These are phyloP conservation scores for Parsonsia alboflavescens DNA, from an alignment of 257 asterid genomes.

Conservation along the genomic window DNA sequence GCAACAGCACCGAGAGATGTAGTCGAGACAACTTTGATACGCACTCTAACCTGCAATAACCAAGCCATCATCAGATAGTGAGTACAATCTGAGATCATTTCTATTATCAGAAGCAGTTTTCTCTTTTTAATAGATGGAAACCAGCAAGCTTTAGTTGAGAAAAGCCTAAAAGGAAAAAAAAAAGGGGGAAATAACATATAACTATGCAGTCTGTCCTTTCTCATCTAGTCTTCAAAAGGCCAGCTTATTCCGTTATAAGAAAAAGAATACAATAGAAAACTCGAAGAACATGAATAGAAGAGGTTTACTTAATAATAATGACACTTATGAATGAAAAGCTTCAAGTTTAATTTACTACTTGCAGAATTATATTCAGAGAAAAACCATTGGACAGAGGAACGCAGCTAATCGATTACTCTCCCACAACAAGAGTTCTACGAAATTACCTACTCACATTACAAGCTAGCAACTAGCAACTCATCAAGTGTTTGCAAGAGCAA, in stretches of 20 bases:
- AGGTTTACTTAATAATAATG: not conserved
- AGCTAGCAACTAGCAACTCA: not conserved
- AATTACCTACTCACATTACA: not conserved
- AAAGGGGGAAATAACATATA: too few species aligned
- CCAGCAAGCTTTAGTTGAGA: not conserved
- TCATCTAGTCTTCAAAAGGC: too few species aligned
- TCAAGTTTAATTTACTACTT: not conserved
- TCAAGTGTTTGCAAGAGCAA: not conserved
- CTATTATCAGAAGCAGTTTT: not conserved
- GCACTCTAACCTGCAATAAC: slow-evolving; percentile 64
- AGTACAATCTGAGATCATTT: not conserved
- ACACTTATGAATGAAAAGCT: not conserved
- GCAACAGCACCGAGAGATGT: slow-evolving; percentile 60
- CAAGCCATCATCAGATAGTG: not conserved
- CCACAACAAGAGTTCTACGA: too few species aligned
- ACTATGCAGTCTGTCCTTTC: too few species aligned
- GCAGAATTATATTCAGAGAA: not conserved
- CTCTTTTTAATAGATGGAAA: not conserved
- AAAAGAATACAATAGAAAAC: too few species aligned
- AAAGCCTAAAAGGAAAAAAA: too few species aligned
- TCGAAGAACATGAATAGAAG: too few species aligned
- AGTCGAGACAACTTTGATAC: slow-evolving; percentile 66
- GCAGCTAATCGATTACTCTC: not conserved
- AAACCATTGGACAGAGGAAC: not conserved
- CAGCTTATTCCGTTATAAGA: too few species aligned